Evolutionary conservation across 345 rosid species (phyloP), one percentile per base, ranked within the genome.

Genomic region (Atalantia buxifolia): DNA sequence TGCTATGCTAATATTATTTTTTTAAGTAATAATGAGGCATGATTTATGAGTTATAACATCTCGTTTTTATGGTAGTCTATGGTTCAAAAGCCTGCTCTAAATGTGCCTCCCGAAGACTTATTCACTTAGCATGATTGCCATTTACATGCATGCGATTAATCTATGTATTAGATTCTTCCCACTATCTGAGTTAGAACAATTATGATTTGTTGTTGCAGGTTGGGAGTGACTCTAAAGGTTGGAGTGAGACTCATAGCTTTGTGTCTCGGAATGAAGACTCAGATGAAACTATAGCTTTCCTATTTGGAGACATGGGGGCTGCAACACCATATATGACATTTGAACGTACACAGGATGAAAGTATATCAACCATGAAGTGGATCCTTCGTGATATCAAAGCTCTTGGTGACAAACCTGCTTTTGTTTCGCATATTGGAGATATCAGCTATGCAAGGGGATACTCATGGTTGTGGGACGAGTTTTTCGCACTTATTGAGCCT

Each of bases 381-480:
- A 95, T 95, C 68, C 89, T 91, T 48, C 90, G 94, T 35, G 98
- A 95, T 77, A 81, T 91, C 24, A 84, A 95, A 85, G 89, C 90
- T 79, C 69, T 92, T 31, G 91, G 94, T 48, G 84, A 91, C 48
- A 93, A 88, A 79, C 89, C 91, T 45, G 83, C 91, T 13, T 67
- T 95, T 3, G 83, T 95, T 75, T 95, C 99, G 1, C 99, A 92
- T 72, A 89, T 92, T 13, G 99, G 99, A 30, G 99, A 95, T 79
- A 92, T 95, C 72, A 95, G 99, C 81, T 95, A 95, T 30, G 98
- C 98, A 0, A 77, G 90, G 85, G 98, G 98, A 55, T 89, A 89
- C 83, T 87, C 93, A 9, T 93, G 98, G 98, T 21, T 93, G 76
- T 95, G 98, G 98, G 98, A 95, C 74, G 92, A 93, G 68, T 93